Evolutionary conservation across 306 rosid species (phyloP).

Genomic region (Quercus bicolor): DNA sequence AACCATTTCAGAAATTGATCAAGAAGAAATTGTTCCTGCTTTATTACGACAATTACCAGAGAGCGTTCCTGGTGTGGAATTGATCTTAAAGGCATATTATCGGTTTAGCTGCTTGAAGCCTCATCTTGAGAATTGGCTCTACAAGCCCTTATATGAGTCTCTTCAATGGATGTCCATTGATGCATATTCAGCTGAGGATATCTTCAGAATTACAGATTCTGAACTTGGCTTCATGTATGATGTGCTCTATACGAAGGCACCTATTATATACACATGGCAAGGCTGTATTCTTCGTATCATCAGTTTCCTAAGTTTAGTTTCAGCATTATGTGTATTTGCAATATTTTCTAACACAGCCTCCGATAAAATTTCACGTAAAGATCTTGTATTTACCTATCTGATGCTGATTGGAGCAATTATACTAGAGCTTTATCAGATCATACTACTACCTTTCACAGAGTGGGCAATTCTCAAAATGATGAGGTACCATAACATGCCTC

Average conservation of each 20-base stretch:
- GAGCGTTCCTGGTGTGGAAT: slow-evolving; percentile 37
- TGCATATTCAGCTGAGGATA: slow-evolving; percentile 28
- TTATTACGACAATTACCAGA: slow-evolving; percentile 39
- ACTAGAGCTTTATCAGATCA: slow-evolving; percentile 56
- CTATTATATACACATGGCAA: slow-evolving; percentile 41
- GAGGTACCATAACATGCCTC: slow-evolving; percentile 33
- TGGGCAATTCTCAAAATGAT: slow-evolving; percentile 55
- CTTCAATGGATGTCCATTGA: slow-evolving; percentile 32
- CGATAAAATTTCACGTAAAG: slow-evolving; percentile 4
- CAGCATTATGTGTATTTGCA: slow-evolving; percentile 33
- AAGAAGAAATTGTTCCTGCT: slow-evolving; percentile 38
- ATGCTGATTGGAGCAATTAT: slow-evolving; percentile 44
- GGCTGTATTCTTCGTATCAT: slow-evolving; percentile 48
- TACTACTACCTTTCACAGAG: slow-evolving; percentile 48
- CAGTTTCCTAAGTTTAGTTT: slow-evolving; percentile 37
- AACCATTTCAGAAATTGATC: slow-evolving; percentile 39
- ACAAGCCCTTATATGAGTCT: slow-evolving; percentile 46
- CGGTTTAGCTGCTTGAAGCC: slow-evolving; percentile 53
- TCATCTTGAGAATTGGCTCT: slow-evolving; percentile 50
- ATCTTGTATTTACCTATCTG: slow-evolving; percentile 31
- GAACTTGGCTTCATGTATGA: slow-evolving; percentile 69
- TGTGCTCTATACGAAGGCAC: slow-evolving; percentile 60
- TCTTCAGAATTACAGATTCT: slow-evolving; percentile 47
- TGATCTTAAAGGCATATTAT: slow-evolving; percentile 57
- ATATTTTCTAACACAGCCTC: slow-evolving; percentile 17